Evolutionary conservation across 1,284 basidiomycete genomes (phyloP), one percentile per base, ranked within the genome.

Genomic region (Cerioporus squamosus): DNA sequence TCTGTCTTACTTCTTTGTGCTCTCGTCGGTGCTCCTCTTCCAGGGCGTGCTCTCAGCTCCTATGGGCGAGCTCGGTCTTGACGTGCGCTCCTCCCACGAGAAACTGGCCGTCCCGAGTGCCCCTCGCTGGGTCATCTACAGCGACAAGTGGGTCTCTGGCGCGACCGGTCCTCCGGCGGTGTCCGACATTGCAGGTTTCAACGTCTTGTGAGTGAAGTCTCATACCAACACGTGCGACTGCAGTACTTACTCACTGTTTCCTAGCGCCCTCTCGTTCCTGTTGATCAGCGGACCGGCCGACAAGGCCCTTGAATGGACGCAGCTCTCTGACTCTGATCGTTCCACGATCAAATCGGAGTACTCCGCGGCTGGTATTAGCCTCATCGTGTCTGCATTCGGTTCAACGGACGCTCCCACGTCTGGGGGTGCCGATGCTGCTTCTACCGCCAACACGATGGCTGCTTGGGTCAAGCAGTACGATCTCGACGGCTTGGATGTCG

Each of bases 401-500:
- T 74, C 79, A 2, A 81, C 82, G 1, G 81, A 84, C 44, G 70
- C 71, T 0, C 85, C 85, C 5, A 84, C 83, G 10, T 73, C 77
- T 8, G 71, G 70, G 0, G 75, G 75, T 15, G 71, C 73, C 5
- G 72, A 83, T 54, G 69, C 81, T 2, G 67, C 73, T 22, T 60
- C 49, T 6, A 74, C 76, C 4, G 83, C 82, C 0, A 74, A 81
- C 61, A 77, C 71, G 5, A 75, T 85, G 72, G 81, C 81, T 12
- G 71, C 72, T 2, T 84, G 78, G 77, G 81, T 84, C 44, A 79
- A 75, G 59, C 53, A 80, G 47, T 81, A 79, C 62, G 74, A 75
- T 22, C 69, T 86, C 17, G 79, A 86, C 60, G 85, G 84, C 38
- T 70, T 86, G 40, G 84, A 86, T 50, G 76, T 86, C 42, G 84